Base-by-base conservation (phyloP, 345 rosid species). In the Populus davidiana region DNA sequence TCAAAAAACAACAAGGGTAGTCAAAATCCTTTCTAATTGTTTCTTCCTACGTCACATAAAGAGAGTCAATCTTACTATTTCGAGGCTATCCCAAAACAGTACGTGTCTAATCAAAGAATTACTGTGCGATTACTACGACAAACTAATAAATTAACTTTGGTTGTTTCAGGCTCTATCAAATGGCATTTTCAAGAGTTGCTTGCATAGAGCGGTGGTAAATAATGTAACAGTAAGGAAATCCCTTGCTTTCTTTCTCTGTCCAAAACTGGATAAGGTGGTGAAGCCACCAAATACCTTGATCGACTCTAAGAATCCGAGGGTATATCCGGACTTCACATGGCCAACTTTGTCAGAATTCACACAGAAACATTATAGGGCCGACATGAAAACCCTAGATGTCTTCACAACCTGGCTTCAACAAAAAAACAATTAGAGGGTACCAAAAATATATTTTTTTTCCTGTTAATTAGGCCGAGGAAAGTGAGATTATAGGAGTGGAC, bases 171-270 rank as follows among this genome's bases (percentile, higher is more conserved):
- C 99, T 35, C 88, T 96, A 23, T 90, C 98, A 6, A 96, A 96
- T 76, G 91, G 93, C 13, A 85, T 79, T 77, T 94, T 88, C 91
- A 96, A 91, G 84, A 96, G 99, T 76, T 94, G 98, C 87, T 74
- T 96, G 84, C 99, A 96, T 82, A 81, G 97, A 72, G 99, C 99
- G 9, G 97, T 96, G 59, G 98, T 96, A 71, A 96, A 92, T 80
- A 91, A 82, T 49, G 76, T 38, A 76, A 92, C 79, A 8, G 83
- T 91, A 38, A 91, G 99, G 78, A 94, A 90, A 84, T 94, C 99
- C 38, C 89, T 96, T 21, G 98, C 99, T 9, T 96, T 96, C 88
- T 96, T 96, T 82, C 73, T 94, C 71, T 92, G 97, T 85, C 99
- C 99, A 2, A 84, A 78, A 85, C 83, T 75, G 27, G 98, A 94